Evolutionary conservation across 441 rosid genomes (phyloP), one percentile per base, ranked within the genome.

Genomic region (Aleurites moluccanus): DNA sequence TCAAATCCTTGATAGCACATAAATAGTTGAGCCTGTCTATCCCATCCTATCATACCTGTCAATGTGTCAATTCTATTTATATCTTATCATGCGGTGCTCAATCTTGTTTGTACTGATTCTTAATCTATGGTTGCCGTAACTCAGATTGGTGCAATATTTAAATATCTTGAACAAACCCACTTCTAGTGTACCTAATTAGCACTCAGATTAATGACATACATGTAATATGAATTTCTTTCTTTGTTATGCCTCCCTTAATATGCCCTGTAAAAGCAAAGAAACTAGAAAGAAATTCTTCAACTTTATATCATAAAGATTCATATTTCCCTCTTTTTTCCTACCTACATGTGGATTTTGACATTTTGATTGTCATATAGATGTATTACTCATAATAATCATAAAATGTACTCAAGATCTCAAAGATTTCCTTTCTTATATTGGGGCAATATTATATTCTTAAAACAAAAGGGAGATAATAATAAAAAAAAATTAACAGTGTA

Each of bases 21-120:
- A 53, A 64, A 50, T 21, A 42, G 50, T 75, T 61, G 63, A 50
- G n/a, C 67, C 42, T 76, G 70, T 45, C 25, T 70, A 44, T 56
- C 18, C 67, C 28, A 45, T 73, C 44, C 23, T 38, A n/a, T 69
- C 75, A 78, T 73, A 42, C 65, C 55, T 52, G 30, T 64, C 47
- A 35, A 25, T 66, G 28, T 38, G 47, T 78, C 76, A 42, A 49
- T 35, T 61, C 56, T 15, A 52, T 38, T 38, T 52, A 52, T 30
- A 28, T 76, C 70, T 67, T 42, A 16, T 67, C 75, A 78, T 63
- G 15, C 33, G 33, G 27, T 68, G 53, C 64, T 40, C 18, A 38
- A 38, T 38, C 40, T 38, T 38, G 8, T 38, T 67, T 72, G 44
- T 30, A 61, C 20, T 59, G 35, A 50, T 73, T 45, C 40, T 6